phyloP scores from a whole-genome alignment of 1,284 basidiomycete species.

The Salmacisia buchloeana region DNA sequence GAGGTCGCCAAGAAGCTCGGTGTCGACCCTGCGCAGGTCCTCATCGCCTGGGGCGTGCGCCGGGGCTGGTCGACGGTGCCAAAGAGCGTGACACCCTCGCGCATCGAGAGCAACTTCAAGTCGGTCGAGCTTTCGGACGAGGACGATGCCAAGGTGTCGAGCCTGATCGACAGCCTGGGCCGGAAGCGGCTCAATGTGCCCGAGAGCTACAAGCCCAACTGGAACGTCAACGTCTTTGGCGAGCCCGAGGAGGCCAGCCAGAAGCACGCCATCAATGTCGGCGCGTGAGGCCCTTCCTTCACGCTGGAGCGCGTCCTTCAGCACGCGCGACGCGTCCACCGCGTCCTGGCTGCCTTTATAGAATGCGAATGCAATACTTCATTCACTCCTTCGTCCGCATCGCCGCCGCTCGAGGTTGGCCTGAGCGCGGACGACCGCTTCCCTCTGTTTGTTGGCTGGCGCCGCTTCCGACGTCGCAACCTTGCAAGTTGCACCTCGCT shows the following conservation, averaged over 20 bases:
- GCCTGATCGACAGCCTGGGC: slow-evolving; percentile 34
- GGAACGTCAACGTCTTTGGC: slow-evolving; percentile 43
- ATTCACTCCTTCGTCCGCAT: too few species aligned
- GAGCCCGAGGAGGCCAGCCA: slow-evolving; percentile 36
- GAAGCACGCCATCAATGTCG: slow-evolving; percentile 31
- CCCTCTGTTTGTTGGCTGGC: too few species aligned
- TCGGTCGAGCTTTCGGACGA: slow-evolving; percentile 46
- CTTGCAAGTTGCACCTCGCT: too few species aligned
- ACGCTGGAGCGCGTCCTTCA: too few species aligned
- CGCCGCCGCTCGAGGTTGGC: too few species aligned
- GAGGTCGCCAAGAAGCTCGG: slow-evolving; percentile 49
- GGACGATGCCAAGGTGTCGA: slow-evolving; percentile 42
- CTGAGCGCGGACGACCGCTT: too few species aligned
- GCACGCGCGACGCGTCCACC: too few species aligned
- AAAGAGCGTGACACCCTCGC: slow-evolving; percentile 49
- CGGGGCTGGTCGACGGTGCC: slow-evolving; percentile 52
- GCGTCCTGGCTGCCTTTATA: too few species aligned
- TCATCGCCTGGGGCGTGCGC: slow-evolving; percentile 52
- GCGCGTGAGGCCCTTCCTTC: too few species aligned
- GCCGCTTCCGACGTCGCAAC: too few species aligned
- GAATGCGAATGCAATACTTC: too few species aligned
- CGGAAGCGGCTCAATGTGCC: slow-evolving; percentile 47
- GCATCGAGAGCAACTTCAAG: slow-evolving; percentile 51
- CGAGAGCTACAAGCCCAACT: slow-evolving; percentile 27
- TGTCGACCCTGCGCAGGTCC: slow-evolving; percentile 48